Base-by-base conservation (phyloP, 2,329 filamentous ascomycete genomes). In the Alternaria postmessia region DNA sequence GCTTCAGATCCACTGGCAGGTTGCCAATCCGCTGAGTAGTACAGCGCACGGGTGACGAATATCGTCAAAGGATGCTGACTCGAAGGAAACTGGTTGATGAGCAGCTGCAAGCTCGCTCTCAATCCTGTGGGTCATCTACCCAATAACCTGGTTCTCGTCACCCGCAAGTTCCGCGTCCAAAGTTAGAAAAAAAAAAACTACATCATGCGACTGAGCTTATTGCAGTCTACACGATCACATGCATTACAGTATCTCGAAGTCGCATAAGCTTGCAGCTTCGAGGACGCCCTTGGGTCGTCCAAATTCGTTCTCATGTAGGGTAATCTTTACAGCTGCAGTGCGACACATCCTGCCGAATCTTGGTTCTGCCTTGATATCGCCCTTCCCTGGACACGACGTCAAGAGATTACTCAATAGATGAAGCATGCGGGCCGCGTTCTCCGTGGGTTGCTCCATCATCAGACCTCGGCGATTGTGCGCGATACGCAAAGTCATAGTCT, bases 51-150 rank as follows among this genome's bases (percentile, higher is more conserved):
- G 46, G 12, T 38, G 46, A 44, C 38, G 8, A 57, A 36, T 34
- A 34, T 30, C 22, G 32, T 57, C 41, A 38, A 47, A 46, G n/a
- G 26, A 39, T 28, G 39, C 48, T 57, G 32, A 46, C 41, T 18
- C 12, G 39, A 51, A 34, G 38, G 34, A 24, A 41, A 24, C 30
- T 28, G 26, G 20, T 16, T 32, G 20, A n/a, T 44, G 16, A 12
- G n/a, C 39, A 20, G 36, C 26, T 54, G 30, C 12, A 28, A 18
- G 30, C 11, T 34, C 26, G 36, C 12, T 22, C 18, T 51, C 47
- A 43, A 26, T 22, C 5, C 30, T 34, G 41, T 8, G 16, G 47
- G 26, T 44, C 26, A 41, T 28, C 16, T 47, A 30, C 38, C 57
- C 47, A 34, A 48, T 38, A 16, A 30, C 32, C 26, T 46, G 41